Conservation (phyloP, 305 asterid species). For the Fraxinus greggii region DNA sequence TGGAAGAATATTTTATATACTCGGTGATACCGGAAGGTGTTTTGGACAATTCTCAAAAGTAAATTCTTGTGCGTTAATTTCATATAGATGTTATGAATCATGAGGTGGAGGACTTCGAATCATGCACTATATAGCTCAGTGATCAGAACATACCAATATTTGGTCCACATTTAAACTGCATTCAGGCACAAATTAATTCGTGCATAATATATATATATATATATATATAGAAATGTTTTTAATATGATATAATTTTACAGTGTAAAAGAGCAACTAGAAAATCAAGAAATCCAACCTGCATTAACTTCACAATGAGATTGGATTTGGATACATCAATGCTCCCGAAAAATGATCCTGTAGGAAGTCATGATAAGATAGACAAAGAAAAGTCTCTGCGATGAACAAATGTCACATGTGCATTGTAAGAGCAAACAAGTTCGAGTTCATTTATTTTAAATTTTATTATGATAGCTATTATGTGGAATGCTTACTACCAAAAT, state of each 20-base stretch:
- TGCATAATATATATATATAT: neutral
- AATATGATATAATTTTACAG: neutral
- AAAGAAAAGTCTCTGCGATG: conserved; percentile 12
- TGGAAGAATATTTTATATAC: neutral
- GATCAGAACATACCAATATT: neutral
- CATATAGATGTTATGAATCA: neutral
- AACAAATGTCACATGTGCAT: neutral
- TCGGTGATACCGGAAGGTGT: neutral
- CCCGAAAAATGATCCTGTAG: conserved; percentile 78
- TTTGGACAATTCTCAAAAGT: neutral
- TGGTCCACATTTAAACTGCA: neutral
- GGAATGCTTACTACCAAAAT: neutral
- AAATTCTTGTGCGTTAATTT: neutral
- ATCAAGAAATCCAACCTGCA: conserved; percentile 68
- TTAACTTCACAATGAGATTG: conserved; percentile 69
- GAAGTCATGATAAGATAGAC: conserved; percentile 24
- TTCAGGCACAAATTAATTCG: neutral
- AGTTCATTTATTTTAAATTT: neutral
- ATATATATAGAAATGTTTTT: neutral
- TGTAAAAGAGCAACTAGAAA: neutral
- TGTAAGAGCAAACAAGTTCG: neutral
- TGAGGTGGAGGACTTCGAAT: neutral
- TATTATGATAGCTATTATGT: neutral
- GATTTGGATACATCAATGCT: conserved; percentile 65
- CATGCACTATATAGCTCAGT: neutral